Conservation (phyloP, 2,329 filamentous ascomycete species). For the Talaromyces sp. region DNA sequence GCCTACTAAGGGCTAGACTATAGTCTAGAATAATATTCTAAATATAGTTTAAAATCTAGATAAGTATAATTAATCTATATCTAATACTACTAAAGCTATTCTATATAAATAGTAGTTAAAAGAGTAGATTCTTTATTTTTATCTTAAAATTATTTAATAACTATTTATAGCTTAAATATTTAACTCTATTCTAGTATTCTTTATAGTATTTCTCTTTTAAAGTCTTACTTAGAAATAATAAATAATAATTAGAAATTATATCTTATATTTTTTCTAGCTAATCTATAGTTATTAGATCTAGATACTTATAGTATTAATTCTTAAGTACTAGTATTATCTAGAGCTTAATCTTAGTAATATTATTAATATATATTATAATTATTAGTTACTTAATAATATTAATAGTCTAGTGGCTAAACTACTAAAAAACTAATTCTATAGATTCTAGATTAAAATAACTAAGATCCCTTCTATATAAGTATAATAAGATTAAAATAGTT, state of each 20-base stretch:
- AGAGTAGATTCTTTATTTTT: neutral
- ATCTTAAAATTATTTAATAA: neutral
- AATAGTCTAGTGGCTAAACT: too few relatives aligned
- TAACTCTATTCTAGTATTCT: neutral
- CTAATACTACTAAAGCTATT: neutral
- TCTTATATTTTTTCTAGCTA: neutral
- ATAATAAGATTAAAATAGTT: too few relatives aligned
- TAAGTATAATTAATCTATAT: neutral
- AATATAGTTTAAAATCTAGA: neutral
- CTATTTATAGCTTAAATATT: neutral
- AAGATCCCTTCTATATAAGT: too few relatives aligned
- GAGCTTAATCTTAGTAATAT: too few relatives aligned
- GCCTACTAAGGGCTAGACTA: neutral
- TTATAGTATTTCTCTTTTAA: neutral
- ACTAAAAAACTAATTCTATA: too few relatives aligned
- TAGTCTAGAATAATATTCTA: neutral
- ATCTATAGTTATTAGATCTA: neutral
- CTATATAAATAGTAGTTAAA: neutral
- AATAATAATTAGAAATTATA: neutral
- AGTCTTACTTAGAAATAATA: neutral
- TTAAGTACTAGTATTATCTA: too few relatives aligned
- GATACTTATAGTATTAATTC: neutral
- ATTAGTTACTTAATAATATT: too few relatives aligned
- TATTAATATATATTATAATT: too few relatives aligned
- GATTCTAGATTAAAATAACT: too few relatives aligned